Evolutionary conservation across 805 yeast species (phyloP).

Genomic region (Trichomonascus vanleenenianus): DNA sequence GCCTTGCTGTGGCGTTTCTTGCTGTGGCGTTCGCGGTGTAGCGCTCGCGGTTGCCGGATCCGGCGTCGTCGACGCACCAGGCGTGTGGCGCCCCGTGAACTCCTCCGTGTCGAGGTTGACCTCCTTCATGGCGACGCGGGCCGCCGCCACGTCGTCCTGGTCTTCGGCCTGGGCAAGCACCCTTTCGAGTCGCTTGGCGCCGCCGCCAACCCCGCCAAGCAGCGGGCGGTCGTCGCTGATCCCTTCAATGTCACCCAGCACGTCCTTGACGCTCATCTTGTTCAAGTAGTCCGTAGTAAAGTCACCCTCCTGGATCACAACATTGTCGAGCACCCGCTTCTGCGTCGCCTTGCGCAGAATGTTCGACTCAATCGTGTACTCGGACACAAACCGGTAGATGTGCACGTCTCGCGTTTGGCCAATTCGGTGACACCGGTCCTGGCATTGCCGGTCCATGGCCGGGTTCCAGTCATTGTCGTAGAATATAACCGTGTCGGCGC

Average conservation of each 20-base stretch:
- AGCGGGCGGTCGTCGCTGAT: conserved; percentile 27
- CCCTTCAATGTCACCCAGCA: conserved; percentile 53
- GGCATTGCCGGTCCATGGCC: conserved; percentile 98
- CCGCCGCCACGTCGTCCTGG: conserved; percentile 70
- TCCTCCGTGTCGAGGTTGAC: conserved; percentile 80
- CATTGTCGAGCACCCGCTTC: conserved; percentile 86
- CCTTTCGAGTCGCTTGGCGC: conserved; percentile 31
- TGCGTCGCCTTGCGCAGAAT: conserved; percentile 91
- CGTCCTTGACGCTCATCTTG: conserved; percentile 75
- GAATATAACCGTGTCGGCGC: conserved; percentile 97
- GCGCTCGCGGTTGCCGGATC: neutral
- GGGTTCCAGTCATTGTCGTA: conserved; percentile 99
- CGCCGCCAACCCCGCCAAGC: conserved; percentile 23
- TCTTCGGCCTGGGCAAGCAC: conserved; percentile 91
- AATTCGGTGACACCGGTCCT: conserved; percentile 97
- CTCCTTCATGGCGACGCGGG: conserved; percentile 80
- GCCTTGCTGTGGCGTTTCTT: neutral
- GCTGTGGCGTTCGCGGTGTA: neutral
- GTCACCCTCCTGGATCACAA: conserved; percentile 95
- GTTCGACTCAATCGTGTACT: conserved; percentile 92
- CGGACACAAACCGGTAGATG: conserved; percentile 91
- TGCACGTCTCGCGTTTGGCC: conserved; percentile 98
- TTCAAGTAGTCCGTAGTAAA: conserved; percentile 95
- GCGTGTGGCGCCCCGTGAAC: conserved; percentile 33
- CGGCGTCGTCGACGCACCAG: conserved; percentile 3